Evolutionary conservation across 2,329 filamentous ascomycete genomes (phyloP), one percentile per base, ranked within the genome.

Genomic region (Colletotrichum brevisporum): DNA sequence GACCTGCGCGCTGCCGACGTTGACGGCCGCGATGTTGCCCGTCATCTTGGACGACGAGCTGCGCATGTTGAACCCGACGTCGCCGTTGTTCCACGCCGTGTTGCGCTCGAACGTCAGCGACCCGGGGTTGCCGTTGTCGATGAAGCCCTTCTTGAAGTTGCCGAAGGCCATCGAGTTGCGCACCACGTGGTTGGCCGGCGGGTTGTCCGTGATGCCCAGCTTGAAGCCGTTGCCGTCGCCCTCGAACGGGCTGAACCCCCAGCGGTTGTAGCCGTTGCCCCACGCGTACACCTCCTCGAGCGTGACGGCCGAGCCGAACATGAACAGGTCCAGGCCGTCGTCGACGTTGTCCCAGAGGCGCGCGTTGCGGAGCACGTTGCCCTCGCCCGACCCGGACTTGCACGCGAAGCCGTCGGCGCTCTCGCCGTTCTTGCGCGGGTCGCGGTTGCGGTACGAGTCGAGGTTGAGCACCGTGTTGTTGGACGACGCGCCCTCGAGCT

Each of bases 341-440:
- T 85, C 83, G 24, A 84, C 83, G 50, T 85, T 85, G 69, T 85
- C 79, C 82, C 82, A 85, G 5, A 85, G 77, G 21, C 83, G 77
- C 0, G 82, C 80, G 16, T 81, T 82, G 59, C 79, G 79, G 21
- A 85, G 69, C 2, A 82, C 72, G 67, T 85, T 85, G n/a, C 83
- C 83, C 57, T 79, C 78, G 15, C 83, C 83, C 6, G 74, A 77
- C 5, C 83, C 83, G 39, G 81, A 78, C 71, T 85, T 85, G 75
- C 79, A 82, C 3, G 80, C 83, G 66, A 85, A 82, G 3, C 83
- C 83, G 65, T 85, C 83, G 13, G 83, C 83, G 63, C 78, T 82
- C 74, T 85, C 83, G 50, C 83, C 83, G 67, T 85, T 85, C 76
- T 85, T 85, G 67, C 83, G 80, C 4, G 83, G 83, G 63, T 83